Evolutionary conservation across 208 protist genomes (phyloP).

Genomic region (Trypanosoma avium): DNA sequence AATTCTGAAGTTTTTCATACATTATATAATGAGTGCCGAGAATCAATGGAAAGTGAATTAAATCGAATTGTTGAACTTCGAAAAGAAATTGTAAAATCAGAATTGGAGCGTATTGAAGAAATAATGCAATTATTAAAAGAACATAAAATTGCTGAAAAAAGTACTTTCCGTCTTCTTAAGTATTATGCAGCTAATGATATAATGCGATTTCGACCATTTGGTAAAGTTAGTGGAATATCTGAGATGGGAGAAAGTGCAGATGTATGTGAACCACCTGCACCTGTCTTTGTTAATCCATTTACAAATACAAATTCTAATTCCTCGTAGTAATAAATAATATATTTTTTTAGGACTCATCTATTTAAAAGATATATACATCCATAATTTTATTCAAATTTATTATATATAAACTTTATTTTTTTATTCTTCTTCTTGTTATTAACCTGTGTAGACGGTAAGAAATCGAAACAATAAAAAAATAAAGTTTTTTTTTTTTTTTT

Average conservation of each 20-base stretch:
- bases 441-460: too few species aligned
- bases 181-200: slow-evolving; percentile 88
- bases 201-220: slow-evolving; percentile 73
- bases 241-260: slow-evolving; percentile 81
- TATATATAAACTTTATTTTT: too few species aligned
- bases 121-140: slow-evolving; percentile 54
- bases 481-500: too few species aligned
- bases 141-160: slow-evolving; percentile 74
- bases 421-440: too few species aligned
- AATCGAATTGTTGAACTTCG: slow-evolving; percentile 65
- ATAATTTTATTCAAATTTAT: too few species aligned
- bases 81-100: slow-evolving; percentile 34
- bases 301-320: slow-evolving; percentile 18
- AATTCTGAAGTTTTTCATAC: slow-evolving; percentile 55
- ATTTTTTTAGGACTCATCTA: too few species aligned
- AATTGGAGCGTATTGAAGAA: slow-evolving; percentile 54
- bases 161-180: slow-evolving; percentile 75
- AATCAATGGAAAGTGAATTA: slow-evolving; percentile 57
- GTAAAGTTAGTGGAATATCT: slow-evolving; percentile 86
- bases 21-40: slow-evolving; percentile 44
- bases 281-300: slow-evolving; percentile 86
- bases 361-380: too few species aligned
- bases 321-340: slow-evolving; percentile 1
- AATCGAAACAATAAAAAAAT: too few species aligned
- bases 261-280: slow-evolving; percentile 71